Percentiles rank a stretch among this genome's conserved stretches.
These are phyloP conservation scores for Fusarium sacchari DNA, from an alignment of 2,329 filamentous ascomycete species.

Conservation along the genomic window DNA sequence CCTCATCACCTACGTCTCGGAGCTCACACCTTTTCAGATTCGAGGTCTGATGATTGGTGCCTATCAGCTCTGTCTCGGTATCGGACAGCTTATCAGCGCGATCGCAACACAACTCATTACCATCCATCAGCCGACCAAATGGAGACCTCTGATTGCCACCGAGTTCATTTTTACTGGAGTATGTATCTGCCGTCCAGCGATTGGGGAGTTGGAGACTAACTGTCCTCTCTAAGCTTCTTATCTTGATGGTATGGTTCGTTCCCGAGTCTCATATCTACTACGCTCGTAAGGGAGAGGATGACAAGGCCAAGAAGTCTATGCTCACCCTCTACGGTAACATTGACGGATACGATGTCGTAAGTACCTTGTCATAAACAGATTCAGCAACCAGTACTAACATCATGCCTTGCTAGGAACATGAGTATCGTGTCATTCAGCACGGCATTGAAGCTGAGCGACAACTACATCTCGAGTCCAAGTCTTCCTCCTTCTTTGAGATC, in stretches of 20 bases:
- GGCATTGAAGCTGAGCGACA: not conserved
- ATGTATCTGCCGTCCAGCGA: not conserved
- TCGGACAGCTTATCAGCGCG: not conserved
- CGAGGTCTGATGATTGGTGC: conserved; percentile 20
- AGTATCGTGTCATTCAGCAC: not conserved
- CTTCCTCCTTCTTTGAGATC: conserved; percentile 11
- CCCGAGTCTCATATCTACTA: not conserved
- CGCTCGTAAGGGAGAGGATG: not conserved
- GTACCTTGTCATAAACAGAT: not conserved
- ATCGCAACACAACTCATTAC: not conserved
- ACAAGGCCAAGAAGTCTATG: not conserved
- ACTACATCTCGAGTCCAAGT: not conserved
- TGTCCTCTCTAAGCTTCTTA: not conserved
- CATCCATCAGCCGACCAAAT: not conserved
- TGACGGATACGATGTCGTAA: not conserved
- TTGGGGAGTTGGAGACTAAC: not conserved
- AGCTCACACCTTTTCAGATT: conserved; percentile 18
- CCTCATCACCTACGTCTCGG: conserved; percentile 18
- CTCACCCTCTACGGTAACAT: not conserved
- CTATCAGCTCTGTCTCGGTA: conserved; percentile 2
- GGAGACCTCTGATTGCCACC: not conserved
- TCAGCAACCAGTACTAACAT: not conserved
- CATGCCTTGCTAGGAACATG: not conserved
- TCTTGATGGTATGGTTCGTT: not conserved
- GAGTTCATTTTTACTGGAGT: not conserved